These are phyloP conservation scores for Orbilia oligospora DNA, from an alignment of 2,329 filamentous ascomycete species.

Conservation along the genomic window DNA sequence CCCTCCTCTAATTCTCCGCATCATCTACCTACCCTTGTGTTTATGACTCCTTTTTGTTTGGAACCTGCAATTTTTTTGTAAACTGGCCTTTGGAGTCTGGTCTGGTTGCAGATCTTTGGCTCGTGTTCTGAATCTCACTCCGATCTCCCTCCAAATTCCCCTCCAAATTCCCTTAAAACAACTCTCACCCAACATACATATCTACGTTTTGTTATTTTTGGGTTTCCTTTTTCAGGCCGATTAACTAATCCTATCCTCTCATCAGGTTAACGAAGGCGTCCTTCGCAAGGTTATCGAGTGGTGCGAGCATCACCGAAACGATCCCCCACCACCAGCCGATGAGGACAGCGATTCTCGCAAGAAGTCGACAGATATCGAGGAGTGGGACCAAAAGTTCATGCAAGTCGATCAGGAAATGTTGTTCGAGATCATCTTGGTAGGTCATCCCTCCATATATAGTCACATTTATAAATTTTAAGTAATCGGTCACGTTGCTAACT, in stretches of 20 bases:
- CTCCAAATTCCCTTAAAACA: not conserved
- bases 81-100: not conserved
- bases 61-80: too few relatives aligned
- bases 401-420: conserved; percentile 99
- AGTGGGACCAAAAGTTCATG: conserved; percentile 99
- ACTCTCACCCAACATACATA: not conserved
- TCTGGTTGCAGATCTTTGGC: not conserved
- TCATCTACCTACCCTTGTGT: not conserved
- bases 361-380: conserved; percentile 98
- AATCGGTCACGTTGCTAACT: conserved; percentile 45
- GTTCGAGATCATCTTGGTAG: conserved; percentile 96
- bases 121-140: not conserved
- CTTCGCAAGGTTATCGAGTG: conserved; percentile 97
- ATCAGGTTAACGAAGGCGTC: conserved; percentile 88
- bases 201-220: not conserved
- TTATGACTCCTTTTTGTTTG: not conserved
- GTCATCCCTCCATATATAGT: conserved; percentile 65
- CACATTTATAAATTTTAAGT: not conserved
- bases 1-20: not conserved
- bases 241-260: conserved; percentile 20
- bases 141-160: not conserved
- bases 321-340: conserved; percentile 84
- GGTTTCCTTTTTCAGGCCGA: not conserved
- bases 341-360: conserved; percentile 95
- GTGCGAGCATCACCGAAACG: conserved; percentile 94